A percentile compares a stretch with the other conserved stretches of the same genome.
Conservation (phyloP, 169 alveolate species). For the Plasmodium gaboni region DNA sequence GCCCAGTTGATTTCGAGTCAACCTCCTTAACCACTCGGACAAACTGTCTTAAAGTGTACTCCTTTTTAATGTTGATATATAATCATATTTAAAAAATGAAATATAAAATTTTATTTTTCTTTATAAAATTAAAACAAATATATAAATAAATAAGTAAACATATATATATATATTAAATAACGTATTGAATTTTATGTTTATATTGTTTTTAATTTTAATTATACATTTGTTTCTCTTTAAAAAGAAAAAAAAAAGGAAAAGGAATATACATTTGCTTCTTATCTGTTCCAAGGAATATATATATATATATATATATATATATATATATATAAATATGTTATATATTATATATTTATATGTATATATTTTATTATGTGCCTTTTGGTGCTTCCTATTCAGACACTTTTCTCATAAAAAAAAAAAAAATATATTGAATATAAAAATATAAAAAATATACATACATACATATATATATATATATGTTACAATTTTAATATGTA, state of each 20-base stretch:
- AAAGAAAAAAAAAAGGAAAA: neutral
- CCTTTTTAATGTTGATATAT: too few relatives aligned
- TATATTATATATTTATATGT: too few relatives aligned
- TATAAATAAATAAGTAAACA: neutral
- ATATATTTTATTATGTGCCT: slow-evolving; percentile 18
- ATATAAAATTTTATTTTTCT: too few relatives aligned
- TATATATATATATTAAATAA: neutral
- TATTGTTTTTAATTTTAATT: too few relatives aligned
- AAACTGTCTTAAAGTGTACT: slow-evolving; percentile 81
- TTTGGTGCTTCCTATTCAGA: slow-evolving; percentile 22
- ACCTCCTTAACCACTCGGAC: slow-evolving; percentile 93
- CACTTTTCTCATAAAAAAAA: neutral
- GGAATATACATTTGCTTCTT: too few relatives aligned
- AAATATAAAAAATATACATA: neutral
- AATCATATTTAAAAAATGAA: too few relatives aligned
- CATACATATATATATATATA: neutral
- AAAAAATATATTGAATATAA: neutral
- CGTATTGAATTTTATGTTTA: too few relatives aligned
- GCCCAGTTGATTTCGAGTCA: slow-evolving; percentile 94
- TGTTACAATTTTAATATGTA: neutral
- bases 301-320: too few relatives aligned
- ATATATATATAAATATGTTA: too few relatives aligned
- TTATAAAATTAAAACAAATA: neutral
- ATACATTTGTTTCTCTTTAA: neutral
- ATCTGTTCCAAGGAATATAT: too few relatives aligned